phyloP scores from a whole-genome alignment of 441 rosid species.

The Populus hybrid region DNA sequence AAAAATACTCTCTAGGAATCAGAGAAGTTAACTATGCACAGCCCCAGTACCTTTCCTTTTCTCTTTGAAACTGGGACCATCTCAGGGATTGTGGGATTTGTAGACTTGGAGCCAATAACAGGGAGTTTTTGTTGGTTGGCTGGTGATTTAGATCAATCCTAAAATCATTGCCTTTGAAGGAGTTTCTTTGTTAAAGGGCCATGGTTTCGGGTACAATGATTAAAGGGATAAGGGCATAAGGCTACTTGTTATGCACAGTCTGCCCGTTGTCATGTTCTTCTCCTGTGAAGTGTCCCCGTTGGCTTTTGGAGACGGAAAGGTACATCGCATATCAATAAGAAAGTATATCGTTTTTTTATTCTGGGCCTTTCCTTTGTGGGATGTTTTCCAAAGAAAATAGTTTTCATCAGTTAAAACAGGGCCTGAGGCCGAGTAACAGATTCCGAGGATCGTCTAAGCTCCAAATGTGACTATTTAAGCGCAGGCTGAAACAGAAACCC shows the following conservation, averaged over 20 bases:
- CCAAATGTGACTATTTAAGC: neutral
- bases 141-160: slow-evolving; percentile 27
- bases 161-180: slow-evolving; percentile 18
- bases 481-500: too few species aligned
- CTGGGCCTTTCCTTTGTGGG: too few species aligned
- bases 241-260: slow-evolving; percentile 18
- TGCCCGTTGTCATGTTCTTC: neutral
- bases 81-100: neutral
- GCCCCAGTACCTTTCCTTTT: neutral
- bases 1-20: neutral
- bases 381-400: too few species aligned
- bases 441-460: neutral
- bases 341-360: too few species aligned
- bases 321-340: neutral
- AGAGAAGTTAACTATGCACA: neutral
- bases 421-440: neutral
- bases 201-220: slow-evolving; percentile 25
- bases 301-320: slow-evolving; percentile 29
- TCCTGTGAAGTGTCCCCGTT: slow-evolving; percentile 9
- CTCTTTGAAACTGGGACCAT: neutral
- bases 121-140: slow-evolving; percentile 29
- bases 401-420: too few species aligned
- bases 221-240: slow-evolving; percentile 16
- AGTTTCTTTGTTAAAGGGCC: slow-evolving; percentile 19
- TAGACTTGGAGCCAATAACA: slow-evolving; percentile 17